Evolutionary conservation across 1,139 yeast genomes (phyloP).

Genomic region (Saccharomyces hybrid): DNA sequence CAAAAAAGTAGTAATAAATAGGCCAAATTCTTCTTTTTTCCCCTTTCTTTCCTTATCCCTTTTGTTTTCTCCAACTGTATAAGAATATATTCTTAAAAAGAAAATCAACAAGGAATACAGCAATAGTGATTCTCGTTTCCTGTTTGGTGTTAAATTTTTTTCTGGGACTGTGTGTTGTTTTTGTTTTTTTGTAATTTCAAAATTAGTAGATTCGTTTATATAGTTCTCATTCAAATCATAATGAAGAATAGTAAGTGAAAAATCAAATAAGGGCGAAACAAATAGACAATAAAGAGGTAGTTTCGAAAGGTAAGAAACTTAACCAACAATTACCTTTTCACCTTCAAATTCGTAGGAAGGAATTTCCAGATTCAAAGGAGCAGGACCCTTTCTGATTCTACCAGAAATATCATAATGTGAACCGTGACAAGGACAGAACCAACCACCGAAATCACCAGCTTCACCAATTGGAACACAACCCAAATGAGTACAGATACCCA

Average conservation of each 20-base stretch:
- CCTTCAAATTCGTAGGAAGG: slow-evolving; percentile 86
- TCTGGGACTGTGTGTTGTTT: not conserved
- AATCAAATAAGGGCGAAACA: not conserved
- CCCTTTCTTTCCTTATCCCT: not conserved
- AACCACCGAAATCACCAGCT: slow-evolving; percentile 99
- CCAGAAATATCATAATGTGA: slow-evolving; percentile 99
- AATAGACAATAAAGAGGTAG: not conserved
- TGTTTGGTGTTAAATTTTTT: not conserved
- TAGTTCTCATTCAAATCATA: not conserved
- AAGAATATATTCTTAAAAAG: not conserved
- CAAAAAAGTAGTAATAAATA: not conserved
- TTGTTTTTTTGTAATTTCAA: not conserved
- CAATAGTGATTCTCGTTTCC: not conserved
- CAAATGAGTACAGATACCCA: slow-evolving; percentile 99
- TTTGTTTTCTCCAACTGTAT: not conserved
- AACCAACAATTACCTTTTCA: slow-evolving; percentile 76
- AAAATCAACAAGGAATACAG: not conserved
- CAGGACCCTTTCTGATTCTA: slow-evolving; percentile 99
- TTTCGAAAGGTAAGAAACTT: slow-evolving; percentile 17
- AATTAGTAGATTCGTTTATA: not conserved
- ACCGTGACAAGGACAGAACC: slow-evolving; percentile 99
- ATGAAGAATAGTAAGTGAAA: not conserved
- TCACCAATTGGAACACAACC: slow-evolving; percentile 99
- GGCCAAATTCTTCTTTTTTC: not conserved
- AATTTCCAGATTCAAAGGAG: slow-evolving; percentile 96